Base-by-base conservation (phyloP, 768 basidiomycete genomes). In the Russula virescens region DNA sequence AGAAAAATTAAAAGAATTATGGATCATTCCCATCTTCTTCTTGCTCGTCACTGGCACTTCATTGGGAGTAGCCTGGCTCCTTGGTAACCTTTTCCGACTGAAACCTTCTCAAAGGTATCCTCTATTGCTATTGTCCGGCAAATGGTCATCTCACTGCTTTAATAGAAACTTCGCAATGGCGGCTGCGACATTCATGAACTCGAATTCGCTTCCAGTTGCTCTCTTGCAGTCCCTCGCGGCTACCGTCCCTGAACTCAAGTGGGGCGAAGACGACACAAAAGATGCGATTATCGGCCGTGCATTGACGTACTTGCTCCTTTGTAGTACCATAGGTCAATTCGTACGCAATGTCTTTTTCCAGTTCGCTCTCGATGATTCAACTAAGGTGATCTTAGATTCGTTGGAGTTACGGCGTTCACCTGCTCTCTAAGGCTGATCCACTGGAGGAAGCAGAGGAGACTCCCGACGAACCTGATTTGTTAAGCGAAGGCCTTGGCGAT, bases 261-360 rank as follows among this genome's bases (percentile, higher is more conserved):
- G 94, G 92, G 87, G 80, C 10, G 65, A 76, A 3, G 83, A 90
- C 58, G 95, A 98, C 71, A 89, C 84, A 69, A 80, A 84, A 67
- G 82, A 95, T 66, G 85, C 87, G 25, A 98, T 96, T 91, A 81
- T 98, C 34, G 95, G 95, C 34, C 82, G 97, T 9, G 93, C 91
- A 0, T 76, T 96, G 60, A 89, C 89, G 0, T 95, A 96, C 70
- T 81, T 96, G 49, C 91, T 97, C 8, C 79, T 98, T 23, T 95
- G 95, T 73, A 94, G 91, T 62, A 97, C 95, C 0, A 80, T 98
- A 35, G 97, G 97, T 48, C 96, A 96, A 94, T 85, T 98, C 69
- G 91, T 94, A 69, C 68, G 88, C 31, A 21, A 19, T 34, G 14
- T 21, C 57, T 38, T 21, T 47, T 52, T 50, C 43, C 45, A 16